phyloP scores from a whole-genome alignment of 495 filamentous ascomycete genomes.

The Collariella sp. region DNA sequence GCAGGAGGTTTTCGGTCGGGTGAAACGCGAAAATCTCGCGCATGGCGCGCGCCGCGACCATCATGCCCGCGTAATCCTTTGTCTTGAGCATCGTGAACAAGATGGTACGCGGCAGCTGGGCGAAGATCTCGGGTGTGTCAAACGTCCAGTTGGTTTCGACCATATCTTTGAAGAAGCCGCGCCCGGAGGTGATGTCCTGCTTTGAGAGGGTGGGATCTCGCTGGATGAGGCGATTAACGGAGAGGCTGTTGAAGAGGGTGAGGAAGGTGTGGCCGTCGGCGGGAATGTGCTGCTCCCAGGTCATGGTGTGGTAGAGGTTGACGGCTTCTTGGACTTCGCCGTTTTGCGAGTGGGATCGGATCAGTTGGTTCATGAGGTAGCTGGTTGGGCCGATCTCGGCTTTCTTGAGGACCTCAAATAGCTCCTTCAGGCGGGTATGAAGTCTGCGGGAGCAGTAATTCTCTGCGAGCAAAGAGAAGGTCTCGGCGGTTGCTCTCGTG shows the following conservation, averaged over 20 bases:
- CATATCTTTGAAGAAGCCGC: conserved; percentile 56
- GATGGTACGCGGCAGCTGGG: conserved; percentile 34
- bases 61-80: conserved; percentile 43
- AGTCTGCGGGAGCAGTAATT: conserved; percentile 57
- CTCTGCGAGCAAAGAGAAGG: conserved; percentile 64
- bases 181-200: conserved; percentile 44
- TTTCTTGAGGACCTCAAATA: conserved; percentile 48
- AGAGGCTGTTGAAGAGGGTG: conserved; percentile 52
- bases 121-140: conserved; percentile 26
- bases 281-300: conserved; percentile 30
- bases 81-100: conserved; percentile 40
- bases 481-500: conserved; percentile 58
- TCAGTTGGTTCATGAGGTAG: conserved; percentile 68
- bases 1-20: conserved; percentile 33
- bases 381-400: conserved; percentile 57
- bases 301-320: conserved; percentile 44
- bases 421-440: conserved; percentile 44
- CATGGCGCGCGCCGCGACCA: conserved; percentile 53
- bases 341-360: conserved; percentile 52
- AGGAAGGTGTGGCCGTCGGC: conserved; percentile 64
- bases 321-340: conserved; percentile 43
- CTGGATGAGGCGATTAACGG: conserved; percentile 32
- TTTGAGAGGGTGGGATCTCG: conserved; percentile 34
- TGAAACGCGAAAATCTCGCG: conserved; percentile 44
- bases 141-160: conserved; percentile 32